Conservation (phyloP, 2,329 filamentous ascomycete species). For the Colletotrichum karsti region DNA sequence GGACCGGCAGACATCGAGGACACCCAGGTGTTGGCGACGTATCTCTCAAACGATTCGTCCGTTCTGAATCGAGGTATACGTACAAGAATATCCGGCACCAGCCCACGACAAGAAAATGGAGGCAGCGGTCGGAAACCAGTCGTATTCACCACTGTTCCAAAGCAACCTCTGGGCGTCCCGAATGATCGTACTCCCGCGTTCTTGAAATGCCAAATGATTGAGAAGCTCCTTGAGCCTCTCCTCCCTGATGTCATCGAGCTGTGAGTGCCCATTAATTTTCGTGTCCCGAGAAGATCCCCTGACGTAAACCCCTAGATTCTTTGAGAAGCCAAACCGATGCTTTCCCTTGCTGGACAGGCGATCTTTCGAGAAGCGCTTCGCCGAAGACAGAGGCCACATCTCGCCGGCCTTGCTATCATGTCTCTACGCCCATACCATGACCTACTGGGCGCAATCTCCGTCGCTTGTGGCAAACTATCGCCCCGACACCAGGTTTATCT, state of each 20-base stretch:
- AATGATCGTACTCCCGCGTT: constrained; percentile 47
- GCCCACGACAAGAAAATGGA: not conserved
- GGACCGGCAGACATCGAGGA: constrained; percentile 68
- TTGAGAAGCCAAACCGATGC: constrained; percentile 64
- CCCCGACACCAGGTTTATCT: constrained; percentile 67
- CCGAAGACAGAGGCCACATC: constrained; percentile 52
- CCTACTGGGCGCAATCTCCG: constrained; percentile 63
- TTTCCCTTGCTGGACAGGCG: constrained; percentile 68
- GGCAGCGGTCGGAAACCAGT: constrained; percentile 42
- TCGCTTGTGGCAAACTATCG: constrained; percentile 53
- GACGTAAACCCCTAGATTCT: constrained; percentile 50
- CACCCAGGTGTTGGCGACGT: constrained; percentile 66
- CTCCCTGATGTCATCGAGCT: constrained; percentile 57
- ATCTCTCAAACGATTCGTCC: constrained; percentile 21
- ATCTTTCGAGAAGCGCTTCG: constrained; percentile 59
- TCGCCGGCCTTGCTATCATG: constrained; percentile 65
- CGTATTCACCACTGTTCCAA: constrained; percentile 55
- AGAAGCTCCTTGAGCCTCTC: constrained; percentile 66
- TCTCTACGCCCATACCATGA: constrained; percentile 65
- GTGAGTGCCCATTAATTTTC: constrained; percentile 38
- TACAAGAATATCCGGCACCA: constrained; percentile 18
- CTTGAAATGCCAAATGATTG: constrained; percentile 62
- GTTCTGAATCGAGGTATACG: constrained; percentile 7
- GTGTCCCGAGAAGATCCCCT: not conserved
- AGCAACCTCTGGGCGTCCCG: constrained; percentile 52